A percentile compares a stretch with the other conserved stretches of the same genome.
Conservation (phyloP, 163 green algal species). For the Prototheca wickerhamii region DNA sequence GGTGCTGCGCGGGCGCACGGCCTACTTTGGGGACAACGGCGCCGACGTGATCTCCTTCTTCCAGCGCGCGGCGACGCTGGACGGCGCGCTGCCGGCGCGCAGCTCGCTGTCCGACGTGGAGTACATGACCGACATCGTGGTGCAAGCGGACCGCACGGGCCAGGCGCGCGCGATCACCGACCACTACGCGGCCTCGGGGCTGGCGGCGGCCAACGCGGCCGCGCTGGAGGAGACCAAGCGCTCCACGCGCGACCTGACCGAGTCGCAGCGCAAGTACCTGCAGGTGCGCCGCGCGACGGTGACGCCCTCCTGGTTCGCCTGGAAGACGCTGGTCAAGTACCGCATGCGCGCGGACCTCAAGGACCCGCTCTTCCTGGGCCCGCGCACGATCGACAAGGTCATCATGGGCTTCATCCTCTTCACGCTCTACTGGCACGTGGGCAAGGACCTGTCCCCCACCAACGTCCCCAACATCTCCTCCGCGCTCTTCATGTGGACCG, state of each 20-base stretch:
- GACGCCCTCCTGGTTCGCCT: constrained; percentile 31
- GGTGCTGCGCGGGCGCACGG: constrained; percentile 54
- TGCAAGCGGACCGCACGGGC: constrained; percentile 38
- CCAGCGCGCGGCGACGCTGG: background rate
- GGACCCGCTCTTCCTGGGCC: constrained; percentile 45
- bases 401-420: constrained; percentile 51
- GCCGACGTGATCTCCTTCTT: background rate
- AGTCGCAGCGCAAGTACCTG: constrained; percentile 10
- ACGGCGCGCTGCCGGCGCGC: background rate
- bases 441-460: constrained; percentile 16
- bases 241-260: background rate
- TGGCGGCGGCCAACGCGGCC: background rate
- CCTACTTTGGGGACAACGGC: constrained; percentile 56
- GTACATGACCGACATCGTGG: constrained; percentile 9
- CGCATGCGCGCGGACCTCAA: constrained; percentile 48
- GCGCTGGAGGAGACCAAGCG: background rate
- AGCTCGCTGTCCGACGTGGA: background rate
- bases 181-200: constrained; percentile 13
- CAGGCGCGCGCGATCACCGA: constrained; percentile 21
- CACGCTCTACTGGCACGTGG: constrained; percentile 37
- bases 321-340: constrained; percentile 33
- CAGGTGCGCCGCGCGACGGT: constrained; percentile 23
- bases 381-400: constrained; percentile 64
- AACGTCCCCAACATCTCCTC: constrained; percentile 32
- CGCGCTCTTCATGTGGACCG: constrained; percentile 44